phyloP scores from a whole-genome alignment of 495 filamentous ascomycete species.

The Neurospora sp. region DNA sequence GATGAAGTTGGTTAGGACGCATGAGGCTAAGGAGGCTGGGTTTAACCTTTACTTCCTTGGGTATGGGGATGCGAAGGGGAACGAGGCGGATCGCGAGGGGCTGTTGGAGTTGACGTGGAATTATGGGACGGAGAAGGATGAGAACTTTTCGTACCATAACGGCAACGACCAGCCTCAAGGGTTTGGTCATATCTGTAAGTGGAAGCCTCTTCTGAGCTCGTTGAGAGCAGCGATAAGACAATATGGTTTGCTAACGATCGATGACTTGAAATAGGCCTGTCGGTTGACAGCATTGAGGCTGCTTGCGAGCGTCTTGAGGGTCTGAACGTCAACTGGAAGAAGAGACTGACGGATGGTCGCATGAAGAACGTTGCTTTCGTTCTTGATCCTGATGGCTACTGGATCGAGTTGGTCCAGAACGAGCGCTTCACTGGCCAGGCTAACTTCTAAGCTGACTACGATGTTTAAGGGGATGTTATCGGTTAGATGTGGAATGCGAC shows the following conservation, averaged over 20 bases:
- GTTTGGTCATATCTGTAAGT: slow-evolving; percentile 81
- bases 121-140: slow-evolving; percentile 89
- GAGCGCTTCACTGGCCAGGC: slow-evolving; percentile 44
- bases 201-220: background rate
- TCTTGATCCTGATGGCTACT: slow-evolving; percentile 86
- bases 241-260: slow-evolving; percentile 14
- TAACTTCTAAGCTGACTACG: slow-evolving; percentile 30
- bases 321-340: slow-evolving; percentile 81
- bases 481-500: too few species aligned
- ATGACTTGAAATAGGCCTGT: slow-evolving; percentile 43
- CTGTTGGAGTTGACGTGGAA: slow-evolving; percentile 92
- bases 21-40: slow-evolving; percentile 55
- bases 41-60: slow-evolving; percentile 94
- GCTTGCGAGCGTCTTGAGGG: slow-evolving; percentile 80
- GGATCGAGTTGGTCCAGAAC: slow-evolving; percentile 84
- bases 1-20: slow-evolving; percentile 68
- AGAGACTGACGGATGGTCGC: slow-evolving; percentile 79
- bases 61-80: slow-evolving; percentile 48
- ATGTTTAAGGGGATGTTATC: too few species aligned
- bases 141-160: slow-evolving; percentile 77
- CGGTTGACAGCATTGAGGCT: slow-evolving; percentile 80
- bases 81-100: slow-evolving; percentile 62
- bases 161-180: slow-evolving; percentile 88
- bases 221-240: too few species aligned
- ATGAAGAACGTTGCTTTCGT: slow-evolving; percentile 96